phyloP scores from a whole-genome alignment of 106 monocot species.

The Phalaenopsis equestris region DNA sequence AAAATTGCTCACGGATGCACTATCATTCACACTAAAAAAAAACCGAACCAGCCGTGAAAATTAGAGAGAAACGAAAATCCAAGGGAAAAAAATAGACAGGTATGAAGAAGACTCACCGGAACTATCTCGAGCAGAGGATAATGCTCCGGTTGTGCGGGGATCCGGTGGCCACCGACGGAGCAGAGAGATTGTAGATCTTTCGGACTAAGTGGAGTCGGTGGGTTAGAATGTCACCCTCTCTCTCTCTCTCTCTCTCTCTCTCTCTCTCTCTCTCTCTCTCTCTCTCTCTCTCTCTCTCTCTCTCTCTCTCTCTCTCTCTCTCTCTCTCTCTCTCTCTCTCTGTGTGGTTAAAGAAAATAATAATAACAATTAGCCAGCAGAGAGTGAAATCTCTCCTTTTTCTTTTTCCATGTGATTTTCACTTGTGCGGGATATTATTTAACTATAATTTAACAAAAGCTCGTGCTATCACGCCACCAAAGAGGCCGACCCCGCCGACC shows the following conservation, averaged over 20 bases:
- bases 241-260: slow-evolving; percentile 3
- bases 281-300: neutral
- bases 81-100: neutral
- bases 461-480: too few relatives aligned
- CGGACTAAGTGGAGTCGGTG: neutral
- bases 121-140: neutral
- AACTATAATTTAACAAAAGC: neutral
- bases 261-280: slow-evolving; percentile 5
- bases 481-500: too few relatives aligned
- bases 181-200: neutral
- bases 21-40: neutral
- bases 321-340: slow-evolving; percentile 3
- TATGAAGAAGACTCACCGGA: neutral
- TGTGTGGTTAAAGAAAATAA: neutral
- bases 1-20: neutral
- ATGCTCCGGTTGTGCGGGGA: neutral
- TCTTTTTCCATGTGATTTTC: neutral
- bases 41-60: neutral
- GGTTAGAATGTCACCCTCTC: neutral
- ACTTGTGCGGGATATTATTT: neutral
- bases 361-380: neutral
- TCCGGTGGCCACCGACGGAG: neutral
- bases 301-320: slow-evolving; percentile 2
- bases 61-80: neutral
- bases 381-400: neutral